Evolutionary conservation across 2,329 filamentous ascomycete genomes (phyloP).

Genomic region (Colletotrichum graminicola): DNA sequence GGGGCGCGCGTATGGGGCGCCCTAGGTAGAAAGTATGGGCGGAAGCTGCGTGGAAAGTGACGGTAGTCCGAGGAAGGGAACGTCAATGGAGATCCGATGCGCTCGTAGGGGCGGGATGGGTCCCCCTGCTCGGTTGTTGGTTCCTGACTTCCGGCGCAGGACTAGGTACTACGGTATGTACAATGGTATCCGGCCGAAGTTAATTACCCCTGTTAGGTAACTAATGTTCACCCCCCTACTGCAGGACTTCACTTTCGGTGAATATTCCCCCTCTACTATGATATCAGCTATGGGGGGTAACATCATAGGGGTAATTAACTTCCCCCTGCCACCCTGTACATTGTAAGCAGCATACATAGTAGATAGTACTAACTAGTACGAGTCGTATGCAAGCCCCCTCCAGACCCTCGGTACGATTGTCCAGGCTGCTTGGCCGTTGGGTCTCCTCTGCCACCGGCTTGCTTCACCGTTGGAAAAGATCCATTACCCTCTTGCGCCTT

Average conservation of each 20-base stretch:
- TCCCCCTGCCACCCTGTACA: too few species aligned
- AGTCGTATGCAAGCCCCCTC: not conserved
- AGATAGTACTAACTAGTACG: too few species aligned
- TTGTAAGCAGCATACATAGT: too few species aligned
- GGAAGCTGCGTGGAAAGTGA: constrained; percentile 34
- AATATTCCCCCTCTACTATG: too few species aligned
- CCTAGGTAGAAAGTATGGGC: not conserved
- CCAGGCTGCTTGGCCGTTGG: not conserved
- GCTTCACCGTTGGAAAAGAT: not conserved
- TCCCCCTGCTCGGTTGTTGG: constrained; percentile 36
- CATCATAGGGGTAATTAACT: too few species aligned
- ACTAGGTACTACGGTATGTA: too few species aligned
- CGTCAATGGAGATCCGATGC: constrained; percentile 33
- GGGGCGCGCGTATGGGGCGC: not conserved
- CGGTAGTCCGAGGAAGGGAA: constrained; percentile 34
- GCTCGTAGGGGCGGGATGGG: constrained; percentile 18
- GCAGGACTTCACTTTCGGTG: too few species aligned
- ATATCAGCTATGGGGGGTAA: too few species aligned
- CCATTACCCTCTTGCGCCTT: constrained; percentile 5
- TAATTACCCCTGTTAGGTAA: too few species aligned
- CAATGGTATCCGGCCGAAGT: too few species aligned
- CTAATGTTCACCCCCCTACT: too few species aligned
- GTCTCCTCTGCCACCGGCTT: not conserved
- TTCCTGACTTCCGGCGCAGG: constrained; percentile 29
- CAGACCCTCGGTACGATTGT: not conserved